Base-by-base conservation (phyloP, 1,284 basidiomycete genomes). In the Fomitopsis palustris region DNA sequence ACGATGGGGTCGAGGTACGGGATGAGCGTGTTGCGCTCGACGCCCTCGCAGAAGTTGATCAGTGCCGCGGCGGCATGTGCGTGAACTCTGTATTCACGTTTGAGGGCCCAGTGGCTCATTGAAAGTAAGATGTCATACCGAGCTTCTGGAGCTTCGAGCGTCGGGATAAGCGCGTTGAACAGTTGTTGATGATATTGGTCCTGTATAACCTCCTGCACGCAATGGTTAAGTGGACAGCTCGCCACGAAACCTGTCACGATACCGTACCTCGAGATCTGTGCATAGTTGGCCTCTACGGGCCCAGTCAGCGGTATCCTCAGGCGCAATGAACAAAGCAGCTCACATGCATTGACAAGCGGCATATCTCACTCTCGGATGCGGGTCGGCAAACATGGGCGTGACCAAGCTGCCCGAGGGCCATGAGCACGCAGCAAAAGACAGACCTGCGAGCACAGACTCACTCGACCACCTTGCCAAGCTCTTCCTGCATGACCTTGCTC, bases 11-110 rank as follows among this genome's bases (percentile, higher is more conserved):
- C 90, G 16, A 95, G 81, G 70, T 91, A 92, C 0, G 87, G 87
- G 0, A 88, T 66, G 2, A 93, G 81, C 0, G 83, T 85, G 19
- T 88, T 81, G n/a, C 84, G 79, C 63, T 85, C 86, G 33, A 90
- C 88, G 39, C 88, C 88, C 70, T 93, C 88, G 72, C 90, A 95
- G 73, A 94, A 94, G 72, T 94, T 94, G 68, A 93, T 92, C n/a
- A 94, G 78, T 0, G 90, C 90, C 0, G 92, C 88, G 0, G 91
- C 90, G 0, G 92, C 90, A 65, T 95, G 93, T 0, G 90, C 80
- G 61, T 92, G 90, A 0, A 95, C 92, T 31, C 92, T 92, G 21
- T 35, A 21, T 9, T 52, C 37, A 35, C n/a, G n/a, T n/a, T n/a
- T n/a, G n/a, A n/a, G n/a, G n/a, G n/a, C n/a, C n/a, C n/a, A n/a